These are phyloP conservation scores for Sutorius australiensis DNA, from an alignment of 768 basidiomycete species.

Conservation along the genomic window DNA sequence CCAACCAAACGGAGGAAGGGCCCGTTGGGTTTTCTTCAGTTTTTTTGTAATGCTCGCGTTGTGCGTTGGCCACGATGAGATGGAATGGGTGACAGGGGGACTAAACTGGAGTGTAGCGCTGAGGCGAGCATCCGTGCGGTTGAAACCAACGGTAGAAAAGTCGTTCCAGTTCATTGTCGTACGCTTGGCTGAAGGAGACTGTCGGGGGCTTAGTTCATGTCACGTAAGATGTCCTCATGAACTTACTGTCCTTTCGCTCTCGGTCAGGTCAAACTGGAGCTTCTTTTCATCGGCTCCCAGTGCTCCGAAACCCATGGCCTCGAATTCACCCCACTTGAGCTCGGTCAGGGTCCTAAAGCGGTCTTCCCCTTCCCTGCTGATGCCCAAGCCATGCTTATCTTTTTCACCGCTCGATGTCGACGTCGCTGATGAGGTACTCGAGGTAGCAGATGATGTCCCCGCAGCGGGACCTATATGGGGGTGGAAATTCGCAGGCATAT, in stretches of 20 bases:
- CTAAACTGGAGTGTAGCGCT: constrained; percentile 81
- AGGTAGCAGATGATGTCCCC: constrained; percentile 39
- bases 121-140: constrained; percentile 71
- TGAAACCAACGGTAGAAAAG: constrained; percentile 81
- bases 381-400: constrained; percentile 31
- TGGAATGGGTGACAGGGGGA: constrained; percentile 49
- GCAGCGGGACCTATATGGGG: constrained; percentile 39
- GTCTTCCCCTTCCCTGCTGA: constrained; percentile 53
- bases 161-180: constrained; percentile 88
- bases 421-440: constrained; percentile 37
- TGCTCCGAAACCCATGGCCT: constrained; percentile 72
- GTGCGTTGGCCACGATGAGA: constrained; percentile 71
- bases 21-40: constrained; percentile 71
- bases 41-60: constrained; percentile 71
- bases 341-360: constrained; percentile 80
- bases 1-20: constrained; percentile 86
- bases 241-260: constrained; percentile 68
- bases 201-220: constrained; percentile 8
- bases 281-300: constrained; percentile 55
- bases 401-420: constrained; percentile 32
- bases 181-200: constrained; percentile 72
- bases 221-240: neutral
- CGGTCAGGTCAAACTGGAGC: constrained; percentile 90
- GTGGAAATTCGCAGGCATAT: constrained; percentile 56
- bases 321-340: constrained; percentile 90